A percentile compares a stretch with the other conserved stretches of the same genome.
Conservation (phyloP, 306 rosid genomes). For the Citrullus colocynthis region DNA sequence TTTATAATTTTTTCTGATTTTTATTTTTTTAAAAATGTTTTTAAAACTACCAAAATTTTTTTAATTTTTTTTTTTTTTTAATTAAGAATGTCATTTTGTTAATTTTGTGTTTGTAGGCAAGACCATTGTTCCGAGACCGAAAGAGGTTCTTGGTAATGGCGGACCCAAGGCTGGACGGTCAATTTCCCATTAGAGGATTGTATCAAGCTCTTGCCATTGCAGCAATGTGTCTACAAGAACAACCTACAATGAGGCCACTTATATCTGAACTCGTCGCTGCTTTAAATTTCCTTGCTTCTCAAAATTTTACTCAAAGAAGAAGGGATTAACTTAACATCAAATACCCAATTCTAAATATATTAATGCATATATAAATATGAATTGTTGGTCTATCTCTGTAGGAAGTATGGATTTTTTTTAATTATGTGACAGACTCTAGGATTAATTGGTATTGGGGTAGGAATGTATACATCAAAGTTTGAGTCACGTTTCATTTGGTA, state of each 20-base stretch:
- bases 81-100: too few relatives aligned
- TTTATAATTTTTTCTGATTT: too few relatives aligned
- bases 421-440: background rate
- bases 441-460: background rate
- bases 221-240: constrained; percentile 12
- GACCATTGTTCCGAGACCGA: constrained; percentile 6
- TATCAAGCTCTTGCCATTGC: constrained; percentile 14
- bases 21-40: too few relatives aligned
- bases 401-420: background rate
- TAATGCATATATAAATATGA: background rate
- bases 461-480: background rate
- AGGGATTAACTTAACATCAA: background rate
- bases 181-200: background rate
- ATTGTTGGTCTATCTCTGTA: background rate
- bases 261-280: constrained; percentile 6
- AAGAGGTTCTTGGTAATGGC: constrained; percentile 2
- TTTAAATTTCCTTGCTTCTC: constrained; percentile 7
- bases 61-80: too few relatives aligned
- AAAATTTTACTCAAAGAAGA: background rate
- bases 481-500: too few relatives aligned
- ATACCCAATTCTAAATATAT: background rate
- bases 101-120: constrained; percentile 2
- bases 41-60: too few relatives aligned
- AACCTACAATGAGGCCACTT: background rate
- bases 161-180: constrained; percentile 5